These are phyloP conservation scores for Monilinia polystroma DNA, from an alignment of 2,329 filamentous ascomycete genomes.

Conservation along the genomic window DNA sequence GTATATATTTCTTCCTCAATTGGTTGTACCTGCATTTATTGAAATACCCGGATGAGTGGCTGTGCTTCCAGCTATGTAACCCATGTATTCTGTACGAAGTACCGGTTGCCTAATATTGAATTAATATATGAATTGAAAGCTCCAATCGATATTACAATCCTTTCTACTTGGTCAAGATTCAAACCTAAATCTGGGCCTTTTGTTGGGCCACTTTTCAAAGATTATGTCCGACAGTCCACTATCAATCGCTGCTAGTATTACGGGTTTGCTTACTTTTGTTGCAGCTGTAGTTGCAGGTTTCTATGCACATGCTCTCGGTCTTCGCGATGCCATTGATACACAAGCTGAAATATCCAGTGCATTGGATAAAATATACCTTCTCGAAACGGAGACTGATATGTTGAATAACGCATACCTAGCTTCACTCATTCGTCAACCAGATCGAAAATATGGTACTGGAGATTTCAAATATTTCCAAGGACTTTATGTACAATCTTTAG, in stretches of 20 bases:
- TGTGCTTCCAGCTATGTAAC: conserved; percentile 14
- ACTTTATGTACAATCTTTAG: conserved; percentile 27
- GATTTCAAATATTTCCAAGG: conserved; percentile 33
- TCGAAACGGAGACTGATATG: conserved; percentile 32
- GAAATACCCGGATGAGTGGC: conserved; percentile 12
- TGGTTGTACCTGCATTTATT: conserved; percentile 23
- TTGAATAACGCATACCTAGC: conserved; percentile 31
- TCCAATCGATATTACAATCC: conserved; percentile 1
- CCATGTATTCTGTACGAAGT: neutral
- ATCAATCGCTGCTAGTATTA: conserved; percentile 28
- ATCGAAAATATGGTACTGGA: conserved; percentile 27
- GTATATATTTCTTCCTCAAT: neutral
- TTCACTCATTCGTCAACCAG: conserved; percentile 29
- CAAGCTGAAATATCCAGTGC: conserved; percentile 29
- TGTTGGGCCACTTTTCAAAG: neutral
- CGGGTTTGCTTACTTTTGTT: conserved; percentile 31
- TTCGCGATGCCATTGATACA: conserved; percentile 32
- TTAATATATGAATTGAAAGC: conserved; percentile 13
- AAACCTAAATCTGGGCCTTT: neutral
- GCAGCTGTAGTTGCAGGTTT: conserved; percentile 29
- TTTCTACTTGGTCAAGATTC: neutral
- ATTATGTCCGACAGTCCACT: conserved; percentile 20
- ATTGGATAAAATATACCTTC: conserved; percentile 31
- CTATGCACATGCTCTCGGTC: conserved; percentile 29
- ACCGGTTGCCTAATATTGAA: conserved; percentile 18